Evolutionary conservation across 441 rosid genomes (phyloP), one percentile per base, ranked within the genome.

Genomic region (Kokia cookei): DNA sequence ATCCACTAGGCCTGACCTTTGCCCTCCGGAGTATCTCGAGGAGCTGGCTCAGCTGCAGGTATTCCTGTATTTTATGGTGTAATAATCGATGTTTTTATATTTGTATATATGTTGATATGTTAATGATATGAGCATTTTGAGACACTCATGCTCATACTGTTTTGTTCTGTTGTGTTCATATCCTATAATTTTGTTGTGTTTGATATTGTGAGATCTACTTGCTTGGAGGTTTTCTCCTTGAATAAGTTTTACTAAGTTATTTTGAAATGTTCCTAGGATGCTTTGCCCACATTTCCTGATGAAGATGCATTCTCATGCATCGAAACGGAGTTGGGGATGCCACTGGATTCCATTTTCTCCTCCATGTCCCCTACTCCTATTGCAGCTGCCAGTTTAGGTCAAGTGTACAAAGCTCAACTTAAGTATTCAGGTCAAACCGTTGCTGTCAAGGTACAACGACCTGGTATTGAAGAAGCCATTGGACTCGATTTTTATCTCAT

Each of bases 31-130:
- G 84, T 95, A 90, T 79, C 92, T 95, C 0, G 95, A 95, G 75
- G 96, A 95, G 76, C 98, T 95, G 68, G 76, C 96, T 7, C 84
- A 86, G 86, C 98, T 95, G 86, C 99, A 95, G 97, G 99, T 95
- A 73, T 58, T 71, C 53, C 59, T 61, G 47, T 5, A 13, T 45
- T 53, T 27, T 50, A 53, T 53, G 3, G 7, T 17, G 22, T 53
- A 1, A 6, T 17, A 53, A 53, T 53, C 24, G 43, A 53, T 53
- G 57, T 53, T 53, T 17, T 19, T 53, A n/a, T 53, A 53, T 53
- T 53, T 53, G 57, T 53, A 53, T 53, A 5, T n/a, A 53, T 53
- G 24, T 53, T 53, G 57, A 14, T 53, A 2, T 53, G 24, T 53
- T 53, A n/a, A 53, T 7, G 3, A 53, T 53, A 53, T 53, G 57